Evolutionary conservation across 345 rosid species (phyloP).

Genomic region (Lumnitzera racemosa): DNA sequence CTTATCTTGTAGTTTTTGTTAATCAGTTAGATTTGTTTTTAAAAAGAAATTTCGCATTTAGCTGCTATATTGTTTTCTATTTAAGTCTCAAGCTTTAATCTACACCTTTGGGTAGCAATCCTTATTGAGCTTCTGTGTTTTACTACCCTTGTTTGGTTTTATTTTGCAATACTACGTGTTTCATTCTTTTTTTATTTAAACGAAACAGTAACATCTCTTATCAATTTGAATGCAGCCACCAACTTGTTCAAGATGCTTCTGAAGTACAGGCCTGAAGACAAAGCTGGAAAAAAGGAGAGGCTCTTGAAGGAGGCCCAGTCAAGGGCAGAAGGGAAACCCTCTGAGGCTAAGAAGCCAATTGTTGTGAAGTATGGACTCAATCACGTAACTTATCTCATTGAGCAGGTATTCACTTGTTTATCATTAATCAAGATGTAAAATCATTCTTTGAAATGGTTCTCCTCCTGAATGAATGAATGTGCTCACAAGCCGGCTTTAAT

Average conservation of each 20-base stretch:
- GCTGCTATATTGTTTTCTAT: too few species aligned
- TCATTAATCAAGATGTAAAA: background rate
- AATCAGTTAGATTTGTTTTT: too few species aligned
- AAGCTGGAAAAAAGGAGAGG: constrained; percentile 52
- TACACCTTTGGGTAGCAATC: too few species aligned
- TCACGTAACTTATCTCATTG: constrained; percentile 60
- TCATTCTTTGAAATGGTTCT: background rate
- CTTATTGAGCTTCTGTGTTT: too few species aligned
- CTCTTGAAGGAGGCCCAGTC: constrained; percentile 51
- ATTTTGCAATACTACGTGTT: too few species aligned
- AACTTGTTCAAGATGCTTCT: constrained; percentile 52
- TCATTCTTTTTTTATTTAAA: background rate
- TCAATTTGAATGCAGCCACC: constrained; percentile 26
- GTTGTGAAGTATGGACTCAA: constrained; percentile 62
- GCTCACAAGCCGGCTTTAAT: too few species aligned
- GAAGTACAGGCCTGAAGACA: constrained; percentile 58
- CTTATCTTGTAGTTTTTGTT: too few species aligned
- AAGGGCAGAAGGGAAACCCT: constrained; percentile 52
- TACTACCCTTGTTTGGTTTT: background rate
- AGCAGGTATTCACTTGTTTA: constrained; percentile 32
- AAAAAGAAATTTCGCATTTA: too few species aligned
- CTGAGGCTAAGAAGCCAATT: constrained; percentile 53
- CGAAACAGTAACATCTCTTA: background rate
- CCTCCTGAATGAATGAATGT: too few species aligned
- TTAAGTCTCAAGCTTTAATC: too few species aligned